Conservation (phyloP, 2,329 filamentous ascomycete species). For the Dactylellina haptotyla region DNA sequence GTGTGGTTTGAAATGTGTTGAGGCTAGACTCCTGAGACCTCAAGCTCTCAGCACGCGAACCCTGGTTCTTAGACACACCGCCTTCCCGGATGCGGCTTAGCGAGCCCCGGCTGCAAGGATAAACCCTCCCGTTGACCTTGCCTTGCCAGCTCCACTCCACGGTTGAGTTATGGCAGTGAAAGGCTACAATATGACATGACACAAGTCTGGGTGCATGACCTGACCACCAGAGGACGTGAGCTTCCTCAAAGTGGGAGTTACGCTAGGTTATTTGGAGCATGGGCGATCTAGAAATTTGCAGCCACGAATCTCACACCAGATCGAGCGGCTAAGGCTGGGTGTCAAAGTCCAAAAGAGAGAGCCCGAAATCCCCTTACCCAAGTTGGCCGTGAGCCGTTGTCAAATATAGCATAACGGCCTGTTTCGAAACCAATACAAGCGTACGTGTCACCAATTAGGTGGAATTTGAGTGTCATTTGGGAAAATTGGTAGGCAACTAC, state of each 20-base stretch:
- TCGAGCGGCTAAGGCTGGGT: constrained; percentile 37
- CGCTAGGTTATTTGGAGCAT: background rate
- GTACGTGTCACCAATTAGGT: constrained; percentile 25
- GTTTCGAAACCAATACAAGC: constrained; percentile 11
- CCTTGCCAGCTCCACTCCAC: background rate
- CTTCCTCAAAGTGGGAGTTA: background rate
- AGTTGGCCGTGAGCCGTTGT: constrained; percentile 12
- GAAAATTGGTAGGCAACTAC: constrained; percentile 27
- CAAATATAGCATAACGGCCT: constrained; percentile 32
- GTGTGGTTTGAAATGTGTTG: constrained; percentile 5
- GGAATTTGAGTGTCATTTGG: background rate
- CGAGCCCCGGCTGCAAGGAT: background rate
- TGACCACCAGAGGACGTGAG: too few relatives aligned
- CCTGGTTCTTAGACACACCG: background rate
- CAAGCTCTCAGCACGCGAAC: background rate
- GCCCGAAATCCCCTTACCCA: background rate
- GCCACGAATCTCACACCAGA: background rate
- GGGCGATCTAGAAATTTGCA: background rate
- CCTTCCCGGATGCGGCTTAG: background rate
- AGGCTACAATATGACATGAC: background rate
- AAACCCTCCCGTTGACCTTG: background rate
- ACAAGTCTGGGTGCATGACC: background rate
- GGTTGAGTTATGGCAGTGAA: too few relatives aligned
- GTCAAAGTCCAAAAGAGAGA: background rate
- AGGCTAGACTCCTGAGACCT: background rate